Evolutionary conservation across 2,329 filamentous ascomycete species (phyloP).

Genomic region (Verticillium tricorpus): DNA sequence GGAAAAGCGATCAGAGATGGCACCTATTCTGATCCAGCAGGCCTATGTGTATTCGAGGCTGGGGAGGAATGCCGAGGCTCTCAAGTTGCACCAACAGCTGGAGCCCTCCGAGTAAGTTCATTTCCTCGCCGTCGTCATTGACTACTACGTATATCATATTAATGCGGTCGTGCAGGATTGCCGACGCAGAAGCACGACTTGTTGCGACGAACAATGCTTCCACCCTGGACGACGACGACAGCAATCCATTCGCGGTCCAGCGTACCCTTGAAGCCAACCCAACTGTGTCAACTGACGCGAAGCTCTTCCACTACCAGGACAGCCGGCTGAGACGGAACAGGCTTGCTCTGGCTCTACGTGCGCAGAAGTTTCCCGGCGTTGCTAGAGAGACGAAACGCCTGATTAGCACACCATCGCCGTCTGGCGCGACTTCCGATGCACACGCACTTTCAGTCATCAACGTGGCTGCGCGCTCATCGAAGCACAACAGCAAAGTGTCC

Average conservation of each 20-base stretch:
- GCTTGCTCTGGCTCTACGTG: slow-evolving; percentile 60
- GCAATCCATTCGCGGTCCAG: slow-evolving; percentile 66
- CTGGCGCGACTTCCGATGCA: slow-evolving; percentile 22
- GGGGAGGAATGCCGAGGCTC: slow-evolving; percentile 63
- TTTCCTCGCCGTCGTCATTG: neutral
- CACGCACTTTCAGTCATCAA: slow-evolving; percentile 47
- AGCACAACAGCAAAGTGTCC: slow-evolving; percentile 54
- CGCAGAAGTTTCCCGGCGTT: slow-evolving; percentile 63
- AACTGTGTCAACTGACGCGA: slow-evolving; percentile 50
- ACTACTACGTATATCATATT: neutral
- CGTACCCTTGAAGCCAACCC: slow-evolving; percentile 54
- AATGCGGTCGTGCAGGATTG: slow-evolving; percentile 43
- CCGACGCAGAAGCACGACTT: slow-evolving; percentile 61
- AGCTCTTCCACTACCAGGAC: slow-evolving; percentile 67
- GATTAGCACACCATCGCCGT: slow-evolving; percentile 23
- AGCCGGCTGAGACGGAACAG: slow-evolving; percentile 52
- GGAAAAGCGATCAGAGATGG: slow-evolving; percentile 69
- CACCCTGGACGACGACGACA: slow-evolving; percentile 31
- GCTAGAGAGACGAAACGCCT: slow-evolving; percentile 40
- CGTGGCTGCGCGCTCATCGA: slow-evolving; percentile 57
- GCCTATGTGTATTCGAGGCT: slow-evolving; percentile 65
- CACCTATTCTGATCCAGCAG: slow-evolving; percentile 73
- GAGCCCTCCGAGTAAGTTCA: slow-evolving; percentile 53
- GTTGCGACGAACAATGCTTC: slow-evolving; percentile 63
- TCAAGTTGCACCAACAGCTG: slow-evolving; percentile 57